Evolutionary conservation across 306 rosid species (phyloP), one percentile per base, ranked within the genome.

Genomic region (Luffa acutangula): DNA sequence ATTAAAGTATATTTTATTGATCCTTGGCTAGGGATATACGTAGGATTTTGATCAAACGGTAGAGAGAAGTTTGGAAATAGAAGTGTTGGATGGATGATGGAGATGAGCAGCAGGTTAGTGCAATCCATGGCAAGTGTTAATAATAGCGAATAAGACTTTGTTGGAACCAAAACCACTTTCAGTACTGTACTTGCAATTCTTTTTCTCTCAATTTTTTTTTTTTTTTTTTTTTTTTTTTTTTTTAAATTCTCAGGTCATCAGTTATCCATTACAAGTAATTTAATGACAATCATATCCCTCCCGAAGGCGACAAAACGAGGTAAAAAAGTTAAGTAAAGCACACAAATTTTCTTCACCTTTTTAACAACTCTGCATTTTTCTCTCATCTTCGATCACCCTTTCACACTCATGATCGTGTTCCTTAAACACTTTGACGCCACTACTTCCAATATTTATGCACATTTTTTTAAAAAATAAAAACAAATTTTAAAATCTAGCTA

Each of bases 241-340:
- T 37, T 7, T 1, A 17, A 3, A 11, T 37, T 66, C 12, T 12
- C 18, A 15, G 39, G 14, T 66, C 75, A 37, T 65, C 48, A 39
- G 14, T 65, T 65, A 65, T 65, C 49, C 73, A 65, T 65, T 65
- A 8, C 31, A 37, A 39, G 73, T 65, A 17, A 17, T 37, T 63
- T 37, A 15, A 37, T 65, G 73, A 65, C 73, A 65, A 65, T 65
- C 6, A 65, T 65, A 65, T 65, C 73, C 73, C 73, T 65, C 11
- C 48, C 49, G 2, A 65, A 65, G 48, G 48, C 25, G 13, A 65
- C 73, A 65, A 65, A 17, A 65, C 31, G 31, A 65, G 31, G 31
- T 17, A 17, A 37, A 8, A 39, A 4, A 6, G 18, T 3, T 3
- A 63, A 34, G 3, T 2, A 34, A 34, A 34, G 14, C 34, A 58